Base-by-base conservation (phyloP, 805 yeast species). In the Candida tammaniensis region DNA sequence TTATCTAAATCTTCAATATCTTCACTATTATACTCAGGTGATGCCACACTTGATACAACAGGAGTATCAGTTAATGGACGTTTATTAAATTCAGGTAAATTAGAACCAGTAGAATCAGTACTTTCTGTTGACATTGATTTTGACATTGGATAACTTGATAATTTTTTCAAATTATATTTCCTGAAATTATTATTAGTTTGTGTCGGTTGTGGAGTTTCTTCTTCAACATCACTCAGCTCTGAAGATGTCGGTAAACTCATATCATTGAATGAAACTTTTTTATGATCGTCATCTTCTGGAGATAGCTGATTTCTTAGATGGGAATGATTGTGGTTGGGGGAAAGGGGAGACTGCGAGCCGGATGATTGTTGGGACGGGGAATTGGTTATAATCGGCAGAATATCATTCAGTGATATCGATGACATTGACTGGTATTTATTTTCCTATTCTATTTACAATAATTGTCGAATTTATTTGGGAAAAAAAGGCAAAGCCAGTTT, bases 31-130 rank as follows among this genome's bases (percentile, higher is more conserved):
- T 60, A 49, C 8, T 51, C 54, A 0, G 88, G 88, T 0, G 86
- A 78, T 1, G 75, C 61, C 50, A 70, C 62, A 3, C 68, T 64
- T 19, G 83, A 77, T 8, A 72, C 72, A 1, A 80, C 70, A 0
- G 93, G 93, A 0, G 93, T 83, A 49, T 83, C 93, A 27, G 82
- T 79, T 34, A 78, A 60, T 0, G 93, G 93, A 29, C 88, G 64
- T 54, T 76, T 79, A 51, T 82, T 78, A 58, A 83, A 83, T 36
- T 65, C 78, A 0, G 85, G 83, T 27, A 71, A 54, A 24, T 44
- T 42, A 5, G 46, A 29, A n/a, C n/a, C n/a, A 17, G 39, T 42
- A 2, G 36, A 31, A 18, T 38, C 27, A 10, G 41, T 47, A 18
- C 44, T 38, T 17, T 46, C 52, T 3, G 48, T 24, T 10, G 51